Evolutionary conservation across 2,329 filamentous ascomycete species (phyloP).

Genomic region (Aschersonia sp.): DNA sequence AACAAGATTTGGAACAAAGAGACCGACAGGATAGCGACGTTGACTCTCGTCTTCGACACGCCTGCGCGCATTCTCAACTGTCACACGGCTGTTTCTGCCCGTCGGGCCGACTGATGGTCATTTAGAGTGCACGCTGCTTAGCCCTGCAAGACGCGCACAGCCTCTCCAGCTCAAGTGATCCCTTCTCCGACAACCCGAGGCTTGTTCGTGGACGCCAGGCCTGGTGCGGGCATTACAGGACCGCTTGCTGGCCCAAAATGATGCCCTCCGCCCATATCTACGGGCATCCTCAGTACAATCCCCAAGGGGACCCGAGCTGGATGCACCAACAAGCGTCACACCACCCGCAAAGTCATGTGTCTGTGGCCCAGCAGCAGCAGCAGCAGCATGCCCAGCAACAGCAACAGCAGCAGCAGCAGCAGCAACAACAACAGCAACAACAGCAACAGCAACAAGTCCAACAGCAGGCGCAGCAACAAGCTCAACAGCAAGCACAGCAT

Average conservation of each 20-base stretch:
- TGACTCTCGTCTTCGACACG: too few species aligned
- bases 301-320: conserved; percentile 49
- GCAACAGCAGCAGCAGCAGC: conserved; percentile 23
- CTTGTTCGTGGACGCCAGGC: too few species aligned
- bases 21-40: too few species aligned
- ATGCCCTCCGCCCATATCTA: conserved; percentile 51
- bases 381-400: conserved; percentile 29
- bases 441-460: conserved; percentile 36
- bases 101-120: too few species aligned
- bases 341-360: conserved; percentile 43
- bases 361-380: conserved; percentile 34
- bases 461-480: conserved; percentile 20
- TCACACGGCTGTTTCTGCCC: too few species aligned
- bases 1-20: too few species aligned
- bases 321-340: conserved; percentile 52
- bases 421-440: conserved; percentile 33
- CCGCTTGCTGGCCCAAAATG: conserved; percentile 28
- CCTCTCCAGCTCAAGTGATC: too few species aligned
- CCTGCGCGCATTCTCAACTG: too few species aligned
- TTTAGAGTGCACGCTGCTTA: too few species aligned
- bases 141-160: too few species aligned
- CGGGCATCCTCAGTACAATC: conserved; percentile 52
- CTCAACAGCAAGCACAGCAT: background rate
- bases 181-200: too few species aligned
- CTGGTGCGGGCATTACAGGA: background rate